Evolutionary conservation across 257 asterid species (phyloP).

Genomic region (Schizonepeta tenuifolia): DNA sequence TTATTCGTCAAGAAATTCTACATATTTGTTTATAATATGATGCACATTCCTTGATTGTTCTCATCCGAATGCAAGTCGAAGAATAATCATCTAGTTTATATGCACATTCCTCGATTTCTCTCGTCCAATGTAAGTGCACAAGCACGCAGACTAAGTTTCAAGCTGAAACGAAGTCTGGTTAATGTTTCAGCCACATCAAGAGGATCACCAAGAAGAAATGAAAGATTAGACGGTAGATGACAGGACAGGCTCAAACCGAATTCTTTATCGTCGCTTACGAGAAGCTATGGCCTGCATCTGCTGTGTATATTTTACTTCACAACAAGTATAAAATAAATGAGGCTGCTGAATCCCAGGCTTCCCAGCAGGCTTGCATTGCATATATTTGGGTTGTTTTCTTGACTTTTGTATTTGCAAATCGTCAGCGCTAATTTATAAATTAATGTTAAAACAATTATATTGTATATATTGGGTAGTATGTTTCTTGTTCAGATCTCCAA

Average conservation of each 20-base stretch:
- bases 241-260: background rate
- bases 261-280: background rate
- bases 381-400: background rate
- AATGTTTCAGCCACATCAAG: conserved; percentile 41
- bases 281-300: conserved; percentile 17
- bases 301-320: conserved; percentile 14
- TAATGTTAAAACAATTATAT: background rate
- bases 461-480: background rate
- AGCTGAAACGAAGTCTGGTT: conserved; percentile 23
- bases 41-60: background rate
- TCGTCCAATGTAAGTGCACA: background rate
- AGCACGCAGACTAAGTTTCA: background rate
- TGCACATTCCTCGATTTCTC: background rate
- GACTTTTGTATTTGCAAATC: conserved; percentile 6
- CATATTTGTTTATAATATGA: background rate
- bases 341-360: background rate
- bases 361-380: background rate
- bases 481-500: conserved; percentile 21
- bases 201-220: conserved; percentile 33
- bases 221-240: conserved; percentile 33
- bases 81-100: background rate
- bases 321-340: background rate
- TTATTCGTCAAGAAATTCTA: background rate
- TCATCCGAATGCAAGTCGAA: conserved; percentile 8
- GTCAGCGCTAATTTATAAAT: background rate